A percentile compares a stretch with the other conserved stretches of the same genome.
phyloP scores from a whole-genome alignment of 805 yeast species.

The Jamesozyma piceae region DNA sequence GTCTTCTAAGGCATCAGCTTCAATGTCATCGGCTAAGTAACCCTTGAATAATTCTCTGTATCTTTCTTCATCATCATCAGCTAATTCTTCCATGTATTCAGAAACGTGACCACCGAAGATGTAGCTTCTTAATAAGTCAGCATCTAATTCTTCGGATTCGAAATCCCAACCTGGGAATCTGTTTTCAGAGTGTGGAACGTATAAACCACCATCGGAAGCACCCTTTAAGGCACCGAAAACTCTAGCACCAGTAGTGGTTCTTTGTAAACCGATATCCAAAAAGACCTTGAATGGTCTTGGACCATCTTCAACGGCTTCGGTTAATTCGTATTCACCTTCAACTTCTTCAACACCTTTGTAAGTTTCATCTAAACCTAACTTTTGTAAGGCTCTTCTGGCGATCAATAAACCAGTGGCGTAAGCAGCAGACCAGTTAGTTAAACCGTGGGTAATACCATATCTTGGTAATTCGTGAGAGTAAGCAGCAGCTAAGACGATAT shows the following conservation, averaged over 20 bases:
- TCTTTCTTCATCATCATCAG: slow-evolving; percentile 99
- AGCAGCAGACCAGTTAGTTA: slow-evolving; percentile 99
- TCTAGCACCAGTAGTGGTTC: slow-evolving; percentile 99
- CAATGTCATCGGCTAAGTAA: slow-evolving; percentile 93
- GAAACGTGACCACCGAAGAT: slow-evolving; percentile 99
- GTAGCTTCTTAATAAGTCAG: slow-evolving; percentile 96
- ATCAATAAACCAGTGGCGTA: slow-evolving; percentile 96
- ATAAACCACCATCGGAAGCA: slow-evolving; percentile 99
- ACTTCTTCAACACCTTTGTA: slow-evolving; percentile 98
- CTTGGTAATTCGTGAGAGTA: slow-evolving; percentile 97
- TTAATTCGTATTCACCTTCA: slow-evolving; percentile 96
- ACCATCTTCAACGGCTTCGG: slow-evolving; percentile 98
- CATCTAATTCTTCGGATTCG: slow-evolving; percentile 95
- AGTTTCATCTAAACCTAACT: slow-evolving; percentile 96
- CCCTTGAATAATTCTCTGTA: slow-evolving; percentile 92
- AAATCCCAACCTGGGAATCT: slow-evolving; percentile 99
- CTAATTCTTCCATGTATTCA: slow-evolving; percentile 99
- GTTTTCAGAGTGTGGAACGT: slow-evolving; percentile 98
- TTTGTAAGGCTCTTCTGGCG: slow-evolving; percentile 98
- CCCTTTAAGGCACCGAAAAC: slow-evolving; percentile 99
- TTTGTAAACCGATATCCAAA: slow-evolving; percentile 98
- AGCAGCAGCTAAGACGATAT: slow-evolving; percentile 91
- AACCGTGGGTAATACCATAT: slow-evolving; percentile 96
- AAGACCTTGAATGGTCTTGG: slow-evolving; percentile 99
- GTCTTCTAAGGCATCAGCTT: slow-evolving; percentile 95